Conservation (phyloP, 352 stramenopile species). For the Phytopythium boreale region DNA sequence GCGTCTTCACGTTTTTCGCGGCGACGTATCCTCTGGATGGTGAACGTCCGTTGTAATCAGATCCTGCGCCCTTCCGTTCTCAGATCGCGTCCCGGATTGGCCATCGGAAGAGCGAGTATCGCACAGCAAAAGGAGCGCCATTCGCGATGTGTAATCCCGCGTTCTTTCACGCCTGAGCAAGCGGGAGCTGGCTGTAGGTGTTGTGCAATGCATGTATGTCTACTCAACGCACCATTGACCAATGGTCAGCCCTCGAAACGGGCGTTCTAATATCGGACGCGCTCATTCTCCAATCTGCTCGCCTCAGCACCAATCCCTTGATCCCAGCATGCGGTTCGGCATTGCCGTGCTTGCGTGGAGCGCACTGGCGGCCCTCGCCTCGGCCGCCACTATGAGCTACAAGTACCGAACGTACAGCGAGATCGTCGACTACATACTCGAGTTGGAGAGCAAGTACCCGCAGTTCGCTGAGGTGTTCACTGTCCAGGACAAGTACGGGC, state of each 20-base stretch:
- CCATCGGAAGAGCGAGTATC: not conserved
- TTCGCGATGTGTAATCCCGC: not conserved
- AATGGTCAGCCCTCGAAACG: not conserved
- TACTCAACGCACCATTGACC: not conserved
- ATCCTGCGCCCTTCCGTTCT: not conserved
- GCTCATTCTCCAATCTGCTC: conserved; percentile 9
- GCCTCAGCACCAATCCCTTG: conserved; percentile 5
- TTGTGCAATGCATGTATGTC: not conserved
- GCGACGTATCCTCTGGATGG: not conserved
- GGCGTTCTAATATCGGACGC: not conserved
- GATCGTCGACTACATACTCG: conserved; percentile 59
- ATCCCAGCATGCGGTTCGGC: conserved; percentile 12
- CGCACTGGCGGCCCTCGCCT: not conserved
- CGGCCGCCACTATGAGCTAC: conserved; percentile 20
- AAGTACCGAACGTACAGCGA: conserved; percentile 66
- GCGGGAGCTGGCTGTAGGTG: not conserved
- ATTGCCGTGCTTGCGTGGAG: conserved; percentile 4
- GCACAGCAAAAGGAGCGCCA: not conserved
- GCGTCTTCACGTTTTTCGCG: not conserved
- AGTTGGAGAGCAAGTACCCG: conserved; percentile 52
- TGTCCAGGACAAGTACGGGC: conserved; percentile 72
- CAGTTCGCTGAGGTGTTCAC: conserved; percentile 76
- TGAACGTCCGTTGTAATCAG: not conserved
- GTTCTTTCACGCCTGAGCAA: not conserved
- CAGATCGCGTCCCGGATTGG: not conserved